Percentiles rank a stretch among this genome's conserved stretches.
These are phyloP conservation scores for Trypanosoma boissoni DNA, from an alignment of 208 protist species.

Conservation along the genomic window DNA sequence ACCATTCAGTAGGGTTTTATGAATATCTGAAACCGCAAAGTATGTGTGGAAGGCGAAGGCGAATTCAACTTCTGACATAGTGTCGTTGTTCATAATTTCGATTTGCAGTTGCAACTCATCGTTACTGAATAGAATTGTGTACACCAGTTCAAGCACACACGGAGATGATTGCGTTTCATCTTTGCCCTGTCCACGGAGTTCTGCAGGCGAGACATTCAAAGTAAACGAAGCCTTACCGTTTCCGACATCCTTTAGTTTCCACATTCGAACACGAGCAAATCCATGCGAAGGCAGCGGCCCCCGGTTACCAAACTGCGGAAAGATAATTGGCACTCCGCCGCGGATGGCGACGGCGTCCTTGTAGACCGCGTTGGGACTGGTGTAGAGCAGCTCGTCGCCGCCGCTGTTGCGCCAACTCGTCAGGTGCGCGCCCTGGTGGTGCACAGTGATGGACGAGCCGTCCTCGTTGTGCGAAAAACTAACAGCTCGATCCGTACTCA, in stretches of 20 bases:
- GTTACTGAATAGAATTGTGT: conserved; percentile 78
- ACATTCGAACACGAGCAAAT: conserved; percentile 55
- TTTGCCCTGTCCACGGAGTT: background rate
- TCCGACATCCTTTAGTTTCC: conserved; percentile 10
- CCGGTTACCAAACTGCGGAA: conserved; percentile 81
- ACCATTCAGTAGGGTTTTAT: conserved; percentile 59
- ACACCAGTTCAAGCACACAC: conserved; percentile 21
- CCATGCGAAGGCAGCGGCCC: conserved; percentile 75
- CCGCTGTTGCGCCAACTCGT: conserved; percentile 64
- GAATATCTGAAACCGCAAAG: conserved; percentile 62
- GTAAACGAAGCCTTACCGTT: conserved; percentile 20
- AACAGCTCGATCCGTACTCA: background rate
- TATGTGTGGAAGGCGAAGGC: conserved; percentile 88
- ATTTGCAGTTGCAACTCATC: conserved; percentile 56
- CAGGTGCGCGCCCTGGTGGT: conserved; percentile 86
- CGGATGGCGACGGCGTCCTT: conserved; percentile 68
- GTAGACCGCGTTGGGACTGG: conserved; percentile 75
- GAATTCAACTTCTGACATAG: conserved; percentile 42
- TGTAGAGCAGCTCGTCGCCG: conserved; percentile 75
- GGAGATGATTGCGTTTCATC: background rate
- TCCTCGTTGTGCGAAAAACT: conserved; percentile 28
- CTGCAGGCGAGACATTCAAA: conserved; percentile 7
- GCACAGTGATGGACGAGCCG: conserved; percentile 73
- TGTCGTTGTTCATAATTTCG: conserved; percentile 55
- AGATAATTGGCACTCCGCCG: conserved; percentile 88